Conservation (phyloP, 2,329 filamentous ascomycete species). For the Coniochaeta sp. region DNA sequence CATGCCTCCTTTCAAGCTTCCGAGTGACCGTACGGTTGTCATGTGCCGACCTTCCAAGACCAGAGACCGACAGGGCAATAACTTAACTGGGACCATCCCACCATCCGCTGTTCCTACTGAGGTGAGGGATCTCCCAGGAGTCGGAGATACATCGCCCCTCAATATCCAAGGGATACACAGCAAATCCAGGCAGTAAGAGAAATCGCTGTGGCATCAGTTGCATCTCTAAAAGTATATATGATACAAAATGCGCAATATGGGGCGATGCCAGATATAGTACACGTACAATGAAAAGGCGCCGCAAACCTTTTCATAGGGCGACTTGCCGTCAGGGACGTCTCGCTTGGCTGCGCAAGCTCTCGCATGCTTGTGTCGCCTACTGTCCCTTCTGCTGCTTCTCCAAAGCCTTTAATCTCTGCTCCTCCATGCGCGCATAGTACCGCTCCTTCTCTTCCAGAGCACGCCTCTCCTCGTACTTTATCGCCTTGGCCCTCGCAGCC, state of each 20-base stretch:
- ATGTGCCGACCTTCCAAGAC: not conserved
- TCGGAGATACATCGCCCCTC: not conserved
- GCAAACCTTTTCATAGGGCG: not conserved
- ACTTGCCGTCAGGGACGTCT: not conserved
- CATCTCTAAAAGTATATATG: not conserved
- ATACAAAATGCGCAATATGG: not conserved
- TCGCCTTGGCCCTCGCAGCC: constrained; percentile 9
- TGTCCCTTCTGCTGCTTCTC: not conserved
- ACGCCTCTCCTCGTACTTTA: constrained; percentile 20
- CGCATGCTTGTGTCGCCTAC: not conserved
- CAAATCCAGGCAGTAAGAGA: not conserved
- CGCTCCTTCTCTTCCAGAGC: constrained; percentile 17
- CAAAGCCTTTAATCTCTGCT: not conserved
- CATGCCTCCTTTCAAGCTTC: not conserved
- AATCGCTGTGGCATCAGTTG: not conserved
- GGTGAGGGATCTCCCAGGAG: not conserved
- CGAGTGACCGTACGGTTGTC: too few species aligned
- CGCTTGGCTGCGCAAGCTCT: not conserved
- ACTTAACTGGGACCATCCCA: not conserved
- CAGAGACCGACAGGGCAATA: not conserved
- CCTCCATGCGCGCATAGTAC: constrained; percentile 4
- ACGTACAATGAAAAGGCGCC: not conserved
- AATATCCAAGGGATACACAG: not conserved
- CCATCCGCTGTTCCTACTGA: not conserved
- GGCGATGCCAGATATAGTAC: not conserved